phyloP scores from a whole-genome alignment of 2,329 filamentous ascomycete species.

The Ophiocordyceps australis region DNA sequence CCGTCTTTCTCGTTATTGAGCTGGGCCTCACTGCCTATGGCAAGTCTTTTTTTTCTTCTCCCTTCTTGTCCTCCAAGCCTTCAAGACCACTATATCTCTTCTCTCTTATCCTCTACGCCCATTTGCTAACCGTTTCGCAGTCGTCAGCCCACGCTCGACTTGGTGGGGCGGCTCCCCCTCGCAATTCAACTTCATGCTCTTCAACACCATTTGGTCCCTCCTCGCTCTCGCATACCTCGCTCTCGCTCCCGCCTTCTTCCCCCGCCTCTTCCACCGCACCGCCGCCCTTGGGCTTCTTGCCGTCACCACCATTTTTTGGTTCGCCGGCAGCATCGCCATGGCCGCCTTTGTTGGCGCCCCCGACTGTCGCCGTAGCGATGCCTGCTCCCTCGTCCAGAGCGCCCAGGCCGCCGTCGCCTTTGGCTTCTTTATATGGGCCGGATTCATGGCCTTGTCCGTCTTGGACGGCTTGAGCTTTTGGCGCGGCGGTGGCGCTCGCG shows the following conservation, averaged over 20 bases:
- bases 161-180: slow-evolving; percentile 22
- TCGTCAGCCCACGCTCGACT: slow-evolving; percentile 2
- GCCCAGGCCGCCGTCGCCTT: slow-evolving; percentile 48
- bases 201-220: slow-evolving; percentile 59
- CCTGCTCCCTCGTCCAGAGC: slow-evolving; percentile 28
- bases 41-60: neutral
- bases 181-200: slow-evolving; percentile 60
- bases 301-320: slow-evolving; percentile 76
- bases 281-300: slow-evolving; percentile 49
- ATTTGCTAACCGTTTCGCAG: neutral
- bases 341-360: slow-evolving; percentile 45
- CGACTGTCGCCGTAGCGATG: slow-evolving; percentile 28
- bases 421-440: slow-evolving; percentile 43
- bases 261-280: slow-evolving; percentile 41
- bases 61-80: too few species aligned
- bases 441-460: slow-evolving; percentile 27
- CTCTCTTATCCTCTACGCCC: neutral
- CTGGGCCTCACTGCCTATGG: neutral
- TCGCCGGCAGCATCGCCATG: slow-evolving; percentile 65
- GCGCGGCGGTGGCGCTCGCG: slow-evolving; percentile 11
- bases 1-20: neutral
- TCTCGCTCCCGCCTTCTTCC: slow-evolving; percentile 44
- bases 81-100: too few species aligned
- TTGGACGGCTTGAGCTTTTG: slow-evolving; percentile 26
- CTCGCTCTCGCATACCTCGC: slow-evolving; percentile 54